Conservation (phyloP, 192 early-diverging fungal species). For the Obelidium mucronatum region DNA sequence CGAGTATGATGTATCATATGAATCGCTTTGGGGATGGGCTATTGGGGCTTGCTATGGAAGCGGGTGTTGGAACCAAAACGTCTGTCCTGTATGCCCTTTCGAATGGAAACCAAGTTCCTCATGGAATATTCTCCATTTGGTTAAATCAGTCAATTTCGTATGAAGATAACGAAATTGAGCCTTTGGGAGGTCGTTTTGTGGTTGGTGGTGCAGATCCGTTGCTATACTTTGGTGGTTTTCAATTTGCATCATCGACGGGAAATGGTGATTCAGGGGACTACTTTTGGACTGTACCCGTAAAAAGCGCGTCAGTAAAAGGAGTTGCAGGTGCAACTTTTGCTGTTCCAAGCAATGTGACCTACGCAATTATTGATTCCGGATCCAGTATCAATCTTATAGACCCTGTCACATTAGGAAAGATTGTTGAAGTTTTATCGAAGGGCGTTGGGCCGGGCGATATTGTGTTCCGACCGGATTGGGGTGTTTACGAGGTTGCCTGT, state of each 20-base stretch:
- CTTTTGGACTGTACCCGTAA: background rate
- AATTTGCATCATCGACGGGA: too few species aligned
- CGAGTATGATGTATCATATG: background rate
- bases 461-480: background rate
- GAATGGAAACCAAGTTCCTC: background rate
- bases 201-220: slow-evolving; percentile 18
- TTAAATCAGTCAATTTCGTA: slow-evolving; percentile 14
- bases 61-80: background rate
- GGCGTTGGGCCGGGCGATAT: background rate
- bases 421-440: background rate
- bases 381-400: background rate
- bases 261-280: background rate
- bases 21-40: slow-evolving; percentile 15
- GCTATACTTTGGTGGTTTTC: slow-evolving; percentile 23
- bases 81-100: background rate
- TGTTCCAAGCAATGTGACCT: background rate
- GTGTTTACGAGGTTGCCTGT: background rate
- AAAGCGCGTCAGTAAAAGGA: background rate
- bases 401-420: background rate
- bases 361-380: slow-evolving; percentile 10
- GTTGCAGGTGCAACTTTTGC: background rate
- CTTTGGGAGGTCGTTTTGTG: slow-evolving; percentile 10
- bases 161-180: background rate
- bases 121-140: slow-evolving; percentile 13
- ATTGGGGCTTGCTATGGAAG: slow-evolving; percentile 12